Conservation (phyloP, 805 yeast genomes). For the Kuraishia piskuri region DNA sequence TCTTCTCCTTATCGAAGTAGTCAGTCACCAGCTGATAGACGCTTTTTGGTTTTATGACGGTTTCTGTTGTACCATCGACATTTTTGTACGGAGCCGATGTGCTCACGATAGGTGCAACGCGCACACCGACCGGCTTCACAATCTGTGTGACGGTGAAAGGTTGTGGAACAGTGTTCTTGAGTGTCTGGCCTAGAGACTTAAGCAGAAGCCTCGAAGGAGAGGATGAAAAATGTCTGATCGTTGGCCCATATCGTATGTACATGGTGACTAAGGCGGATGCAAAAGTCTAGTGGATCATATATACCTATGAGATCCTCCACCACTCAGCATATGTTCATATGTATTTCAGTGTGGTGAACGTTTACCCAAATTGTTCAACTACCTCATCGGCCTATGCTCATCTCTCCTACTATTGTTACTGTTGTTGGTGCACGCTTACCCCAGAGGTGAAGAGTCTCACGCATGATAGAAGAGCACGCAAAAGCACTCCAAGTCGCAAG, state of each 20-base stretch:
- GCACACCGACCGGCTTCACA: slow-evolving; percentile 8
- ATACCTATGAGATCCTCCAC: too few relatives aligned
- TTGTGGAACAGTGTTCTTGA: slow-evolving; percentile 8
- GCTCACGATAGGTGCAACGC: slow-evolving; percentile 2
- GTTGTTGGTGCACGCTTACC: not conserved
- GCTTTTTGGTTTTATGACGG: not conserved
- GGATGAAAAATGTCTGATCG: not conserved
- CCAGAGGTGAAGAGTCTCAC: too few relatives aligned
- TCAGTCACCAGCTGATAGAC: slow-evolving; percentile 20
- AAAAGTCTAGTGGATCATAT: too few relatives aligned
- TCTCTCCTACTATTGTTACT: not conserved
- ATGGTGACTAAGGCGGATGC: too few relatives aligned
- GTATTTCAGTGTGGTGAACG: too few relatives aligned
- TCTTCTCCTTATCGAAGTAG: slow-evolving; percentile 39
- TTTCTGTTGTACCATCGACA: not conserved
- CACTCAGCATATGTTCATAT: too few relatives aligned
- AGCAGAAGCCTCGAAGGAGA: not conserved
- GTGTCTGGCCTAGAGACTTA: slow-evolving; percentile 3
- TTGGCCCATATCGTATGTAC: not conserved
- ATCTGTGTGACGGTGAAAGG: slow-evolving; percentile 8
- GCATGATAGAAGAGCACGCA: too few relatives aligned
- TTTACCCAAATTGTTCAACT: not conserved
- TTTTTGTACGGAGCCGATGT: not conserved
- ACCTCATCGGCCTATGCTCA: not conserved
- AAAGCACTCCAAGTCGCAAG: not conserved